Evolutionary conservation across 805 yeast species (phyloP).

Genomic region (Tetrapisispora iriomotensis): DNA sequence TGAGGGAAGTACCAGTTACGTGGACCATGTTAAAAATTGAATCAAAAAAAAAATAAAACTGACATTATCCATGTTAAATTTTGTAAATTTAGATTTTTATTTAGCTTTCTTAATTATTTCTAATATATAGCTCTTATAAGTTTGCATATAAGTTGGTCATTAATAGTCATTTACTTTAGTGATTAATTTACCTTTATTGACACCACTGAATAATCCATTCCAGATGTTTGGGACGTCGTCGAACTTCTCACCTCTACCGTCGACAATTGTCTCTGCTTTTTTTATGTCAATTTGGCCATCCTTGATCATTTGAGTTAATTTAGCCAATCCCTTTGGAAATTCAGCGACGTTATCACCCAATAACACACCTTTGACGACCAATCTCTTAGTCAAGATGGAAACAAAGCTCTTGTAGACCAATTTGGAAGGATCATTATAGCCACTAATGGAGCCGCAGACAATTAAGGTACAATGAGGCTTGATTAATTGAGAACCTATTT

Average conservation of each 20-base stretch:
- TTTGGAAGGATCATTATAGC: slow-evolving; percentile 39
- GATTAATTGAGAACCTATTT: slow-evolving; percentile 30
- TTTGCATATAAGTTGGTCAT: too few species aligned
- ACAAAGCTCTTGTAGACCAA: slow-evolving; percentile 33
- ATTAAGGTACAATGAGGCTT: slow-evolving; percentile 37
- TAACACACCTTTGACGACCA: slow-evolving; percentile 45
- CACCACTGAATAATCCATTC: slow-evolving; percentile 37
- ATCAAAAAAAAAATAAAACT: too few species aligned
- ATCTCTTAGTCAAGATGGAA: slow-evolving; percentile 39
- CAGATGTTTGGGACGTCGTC: slow-evolving; percentile 38
- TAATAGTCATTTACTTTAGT: slow-evolving; percentile 32
- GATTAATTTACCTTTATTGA: slow-evolving; percentile 42
- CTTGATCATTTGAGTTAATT: slow-evolving; percentile 30
- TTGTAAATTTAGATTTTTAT: too few species aligned
- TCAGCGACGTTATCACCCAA: slow-evolving; percentile 35
- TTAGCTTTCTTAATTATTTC: too few species aligned
- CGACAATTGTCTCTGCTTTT: slow-evolving; percentile 33
- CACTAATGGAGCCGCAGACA: slow-evolving; percentile 58
- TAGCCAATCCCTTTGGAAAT: slow-evolving; percentile 31
- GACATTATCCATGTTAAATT: too few species aligned
- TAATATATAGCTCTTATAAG: too few species aligned
- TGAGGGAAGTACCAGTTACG: too few species aligned
- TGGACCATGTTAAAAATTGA: too few species aligned
- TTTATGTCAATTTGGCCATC: slow-evolving; percentile 34
- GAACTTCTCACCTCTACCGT: slow-evolving; percentile 35